Base-by-base conservation (phyloP, 768 basidiomycete genomes). In the Galerina marginata region DNA sequence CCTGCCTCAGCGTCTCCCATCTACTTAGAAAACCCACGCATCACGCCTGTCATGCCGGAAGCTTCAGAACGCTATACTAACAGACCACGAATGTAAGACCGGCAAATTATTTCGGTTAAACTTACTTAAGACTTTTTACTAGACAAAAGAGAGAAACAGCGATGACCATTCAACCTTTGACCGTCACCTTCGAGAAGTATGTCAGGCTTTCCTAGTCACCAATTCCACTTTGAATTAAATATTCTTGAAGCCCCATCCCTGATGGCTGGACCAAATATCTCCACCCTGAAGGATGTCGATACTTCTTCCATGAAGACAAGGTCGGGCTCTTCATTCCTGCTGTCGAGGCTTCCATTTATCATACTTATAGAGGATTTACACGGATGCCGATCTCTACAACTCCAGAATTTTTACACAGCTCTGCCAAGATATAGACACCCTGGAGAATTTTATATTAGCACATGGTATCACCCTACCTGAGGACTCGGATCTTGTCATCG, bases 281-380 rank as follows among this genome's bases (percentile, higher is more conserved):
- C 2, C 88, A 89, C 63, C 86, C 88, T 0, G 88, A 90, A 70
- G 88, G 88, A 7, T 80, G 77, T 14, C 76, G 81, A 15, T 90
- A 88, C 65, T 90, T 84, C 57, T 79, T 78, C 63, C 76, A 86
- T 57, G n/a, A 58, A 48, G 63, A 74, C 3, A 79, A 79, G 72
- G 87, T 86, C 49, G 9, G 7, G 36, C n/a, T 38, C 45, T 39
- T 55, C 6, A 16, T 36, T 45, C 39, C 15, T 40, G 11, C 6
- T 9, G 25, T n/a, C 3, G 37, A 9, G 14, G 29, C 40, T 7
- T 12, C 29, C 29, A 33, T 45, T 37, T 33, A 43, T 14, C 16
- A 39, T 33, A 7, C 50, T 16, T 16, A 37, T 44, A 86, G 83
- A 79, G 76, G 50, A 76, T 84, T 0, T 83, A 82, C 36, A 87